phyloP scores from a whole-genome alignment of 768 basidiomycete species.

The Pleurotus platypus region DNA sequence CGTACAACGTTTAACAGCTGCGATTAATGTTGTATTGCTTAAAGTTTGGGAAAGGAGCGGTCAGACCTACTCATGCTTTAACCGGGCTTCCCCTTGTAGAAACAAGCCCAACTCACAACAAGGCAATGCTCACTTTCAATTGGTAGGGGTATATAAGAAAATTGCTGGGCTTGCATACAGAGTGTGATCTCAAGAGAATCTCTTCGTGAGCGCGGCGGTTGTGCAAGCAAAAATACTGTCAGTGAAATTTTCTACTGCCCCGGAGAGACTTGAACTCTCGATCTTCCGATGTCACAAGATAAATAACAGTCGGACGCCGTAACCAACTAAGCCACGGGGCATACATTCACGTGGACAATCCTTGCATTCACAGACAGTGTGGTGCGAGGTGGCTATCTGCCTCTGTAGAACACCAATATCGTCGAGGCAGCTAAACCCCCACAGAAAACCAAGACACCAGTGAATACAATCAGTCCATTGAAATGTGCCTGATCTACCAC shows the following conservation, averaged over 20 bases:
- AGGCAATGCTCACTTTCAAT: too few relatives aligned
- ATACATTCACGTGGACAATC: constrained; percentile 11
- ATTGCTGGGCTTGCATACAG: too few relatives aligned
- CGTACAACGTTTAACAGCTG: too few relatives aligned
- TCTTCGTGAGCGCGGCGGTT: too few relatives aligned
- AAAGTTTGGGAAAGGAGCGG: too few relatives aligned
- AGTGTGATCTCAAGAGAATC: too few relatives aligned
- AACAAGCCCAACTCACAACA: too few relatives aligned
- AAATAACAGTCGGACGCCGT: constrained; percentile 57
- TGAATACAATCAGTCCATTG: constrained; percentile 24
- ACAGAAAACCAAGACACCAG: constrained; percentile 19
- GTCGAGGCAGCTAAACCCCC: constrained; percentile 9
- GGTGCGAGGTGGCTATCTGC: background rate
- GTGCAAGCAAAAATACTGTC: too few relatives aligned
- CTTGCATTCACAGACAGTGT: background rate
- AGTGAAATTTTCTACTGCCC: background rate
- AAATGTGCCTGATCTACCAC: constrained; percentile 18
- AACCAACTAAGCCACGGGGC: constrained; percentile 60
- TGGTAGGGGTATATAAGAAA: too few relatives aligned
- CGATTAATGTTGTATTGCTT: too few relatives aligned
- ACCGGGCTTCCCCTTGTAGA: too few relatives aligned
- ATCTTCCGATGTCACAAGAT: constrained; percentile 7
- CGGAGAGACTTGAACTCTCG: constrained; percentile 12
- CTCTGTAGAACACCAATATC: background rate
- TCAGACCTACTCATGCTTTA: too few relatives aligned